Evolutionary conservation across 768 basidiomycete genomes (phyloP), one percentile per base, ranked within the genome.

Genomic region (Sistotremastrum niveocremeum): DNA sequence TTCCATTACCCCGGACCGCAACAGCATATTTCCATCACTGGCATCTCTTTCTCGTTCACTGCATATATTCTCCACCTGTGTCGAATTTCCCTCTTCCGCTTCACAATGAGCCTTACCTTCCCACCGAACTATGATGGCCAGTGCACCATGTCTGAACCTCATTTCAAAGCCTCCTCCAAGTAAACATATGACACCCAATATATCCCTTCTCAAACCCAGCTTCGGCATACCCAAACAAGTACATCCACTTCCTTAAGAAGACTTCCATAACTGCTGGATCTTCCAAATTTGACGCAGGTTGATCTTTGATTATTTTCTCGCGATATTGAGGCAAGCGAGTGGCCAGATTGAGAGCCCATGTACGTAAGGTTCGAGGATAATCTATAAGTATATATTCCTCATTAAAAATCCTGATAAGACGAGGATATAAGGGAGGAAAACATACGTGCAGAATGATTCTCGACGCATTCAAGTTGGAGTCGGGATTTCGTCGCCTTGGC

Each of bases 291-390:
- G 20, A 20, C 6, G 69, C 65, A 5, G 83, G 82, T 56, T 82
- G 76, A 48, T 78, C 76, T 49, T 66, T 65, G 12, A 48, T 8
- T 29, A 55, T 37, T 20, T 37, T 12, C 20, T 20, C 37, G 20
- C 20, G 20, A 20, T 20, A 20, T 20, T 20, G 20, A 20, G 20
- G 20, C 1, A 20, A 20, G 2, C 29, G n/a, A 30, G 12, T 45
- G 7, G 45, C 10, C 11, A 38, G 45, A 11, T 49, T 56, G 61
- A 65, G 62, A 39, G 59, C 78, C 90, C 90, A 94, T 66, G 89
- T 87, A 44, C 89, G 78, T n/a, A 94, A 73, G 30, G 90, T 94
- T 42, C 89, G 80, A 32, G 90, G 87, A 64, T 94, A 89, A 57
- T 89, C 77, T 75, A 60, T 5, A 41, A 63, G 33, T 37, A 28